A percentile compares a stretch with the other conserved stretches of the same genome.
phyloP scores from a whole-genome alignment of 2,329 filamentous ascomycete species.

The Exserohilum turcica region DNA sequence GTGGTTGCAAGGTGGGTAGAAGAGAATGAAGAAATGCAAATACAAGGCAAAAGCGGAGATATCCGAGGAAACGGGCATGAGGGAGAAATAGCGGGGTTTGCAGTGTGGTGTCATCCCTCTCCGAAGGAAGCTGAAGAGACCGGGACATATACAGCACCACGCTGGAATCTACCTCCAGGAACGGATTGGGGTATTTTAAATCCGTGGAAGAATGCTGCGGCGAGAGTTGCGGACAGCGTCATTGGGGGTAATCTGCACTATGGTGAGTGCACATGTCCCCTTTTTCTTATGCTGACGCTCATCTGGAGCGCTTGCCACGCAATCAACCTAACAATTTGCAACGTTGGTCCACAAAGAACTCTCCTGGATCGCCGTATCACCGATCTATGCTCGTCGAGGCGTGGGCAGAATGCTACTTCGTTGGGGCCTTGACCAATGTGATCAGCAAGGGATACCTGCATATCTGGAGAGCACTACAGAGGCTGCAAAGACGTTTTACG shows the following conservation, averaged over 20 bases:
- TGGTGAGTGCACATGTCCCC: conserved; percentile 1
- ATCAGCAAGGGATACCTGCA: neutral
- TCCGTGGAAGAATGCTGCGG: conserved; percentile 8
- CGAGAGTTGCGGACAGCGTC: neutral
- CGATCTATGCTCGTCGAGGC: conserved; percentile 6
- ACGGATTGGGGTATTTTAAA: conserved; percentile 9
- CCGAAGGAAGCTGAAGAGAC: neutral
- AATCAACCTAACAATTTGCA: neutral
- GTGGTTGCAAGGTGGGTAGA: neutral
- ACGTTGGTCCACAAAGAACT: conserved; percentile 4
- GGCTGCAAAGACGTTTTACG: conserved; percentile 7
- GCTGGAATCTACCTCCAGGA: conserved; percentile 9
- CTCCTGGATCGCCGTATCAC: conserved; percentile 10
- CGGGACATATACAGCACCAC: neutral
- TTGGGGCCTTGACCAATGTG: conserved; percentile 10
- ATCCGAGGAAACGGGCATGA: neutral
- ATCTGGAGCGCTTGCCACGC: neutral
- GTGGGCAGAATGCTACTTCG: conserved; percentile 5
- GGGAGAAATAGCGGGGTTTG: conserved; percentile 6
- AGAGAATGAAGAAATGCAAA: neutral
- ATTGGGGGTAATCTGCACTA: conserved; percentile 10
- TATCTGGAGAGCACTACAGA: conserved; percentile 12
- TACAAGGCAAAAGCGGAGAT: neutral
- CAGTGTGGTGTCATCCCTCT: conserved; percentile 9
- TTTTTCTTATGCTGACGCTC: neutral